These are phyloP conservation scores for Glycyrrhiza uralensis DNA, from an alignment of 306 rosid species.

Conservation along the genomic window DNA sequence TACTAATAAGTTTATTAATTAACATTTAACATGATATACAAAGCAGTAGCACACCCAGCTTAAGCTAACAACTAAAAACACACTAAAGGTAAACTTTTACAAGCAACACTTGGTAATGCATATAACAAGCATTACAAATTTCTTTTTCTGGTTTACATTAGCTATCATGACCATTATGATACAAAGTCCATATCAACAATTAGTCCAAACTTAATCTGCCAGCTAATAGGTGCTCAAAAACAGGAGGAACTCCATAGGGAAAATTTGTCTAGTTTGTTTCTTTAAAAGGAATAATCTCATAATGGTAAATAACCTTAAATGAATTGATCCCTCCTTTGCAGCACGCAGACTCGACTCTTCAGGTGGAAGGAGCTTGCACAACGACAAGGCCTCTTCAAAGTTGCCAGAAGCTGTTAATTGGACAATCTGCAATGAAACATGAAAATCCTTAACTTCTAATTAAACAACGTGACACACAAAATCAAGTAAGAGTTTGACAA, in stretches of 20 bases:
- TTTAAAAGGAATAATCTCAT: constrained; percentile 21
- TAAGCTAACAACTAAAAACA: neutral
- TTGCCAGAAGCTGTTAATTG: constrained; percentile 97
- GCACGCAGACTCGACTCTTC: constrained; percentile 94
- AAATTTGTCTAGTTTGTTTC: constrained; percentile 5
- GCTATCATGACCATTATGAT: constrained; percentile 5
- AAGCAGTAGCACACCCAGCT: constrained; percentile 6
- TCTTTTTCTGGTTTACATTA: neutral
- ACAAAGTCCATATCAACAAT: neutral
- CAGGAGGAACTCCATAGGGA: constrained; percentile 5
- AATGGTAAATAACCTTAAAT: constrained; percentile 60
- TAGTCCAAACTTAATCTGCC: constrained; percentile 6
- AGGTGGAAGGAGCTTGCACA: constrained; percentile 98
- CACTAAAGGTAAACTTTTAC: neutral
- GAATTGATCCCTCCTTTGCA: constrained; percentile 96
- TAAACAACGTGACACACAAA: neutral
- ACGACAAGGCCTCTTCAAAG: constrained; percentile 95
- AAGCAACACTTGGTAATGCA: neutral
- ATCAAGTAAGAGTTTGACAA: constrained; percentile 2
- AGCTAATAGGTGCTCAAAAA: constrained; percentile 4
- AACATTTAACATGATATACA: neutral
- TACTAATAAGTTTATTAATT: neutral
- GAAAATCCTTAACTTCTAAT: constrained; percentile 24
- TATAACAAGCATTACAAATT: neutral
- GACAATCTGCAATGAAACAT: constrained; percentile 63